A percentile compares a stretch with the other conserved stretches of the same genome.
Conservation (phyloP, 441 rosid genomes). For the Arabidopsis hybrid region DNA sequence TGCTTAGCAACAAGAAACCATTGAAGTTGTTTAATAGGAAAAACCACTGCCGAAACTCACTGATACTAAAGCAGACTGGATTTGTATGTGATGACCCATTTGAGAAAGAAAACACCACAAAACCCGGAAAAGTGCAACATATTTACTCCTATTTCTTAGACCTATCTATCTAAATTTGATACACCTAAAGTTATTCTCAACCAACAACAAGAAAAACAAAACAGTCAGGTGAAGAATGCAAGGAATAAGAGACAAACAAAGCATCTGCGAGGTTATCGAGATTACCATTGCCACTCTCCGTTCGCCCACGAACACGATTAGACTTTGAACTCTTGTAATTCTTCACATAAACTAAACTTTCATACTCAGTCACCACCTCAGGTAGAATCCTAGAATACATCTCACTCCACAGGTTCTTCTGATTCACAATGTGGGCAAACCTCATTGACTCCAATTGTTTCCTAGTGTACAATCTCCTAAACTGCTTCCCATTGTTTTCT, state of each 20-base stretch:
- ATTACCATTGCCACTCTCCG: conserved; percentile 48
- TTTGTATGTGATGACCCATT: conserved; percentile 10
- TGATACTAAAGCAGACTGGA: not conserved
- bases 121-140: not conserved
- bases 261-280: conserved; percentile 50
- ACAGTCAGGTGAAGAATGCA: not conserved
- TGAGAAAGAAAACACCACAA: conserved; percentile 14
- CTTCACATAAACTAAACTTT: conserved; percentile 53
- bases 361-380: conserved; percentile 58
- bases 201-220: conserved; percentile 3
- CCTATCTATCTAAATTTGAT: not conserved
- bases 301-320: conserved; percentile 36
- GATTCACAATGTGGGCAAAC: conserved; percentile 60
- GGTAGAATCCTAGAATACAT: conserved; percentile 57
- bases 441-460: conserved; percentile 73
- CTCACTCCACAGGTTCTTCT: conserved; percentile 64
- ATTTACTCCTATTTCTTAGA: not conserved
- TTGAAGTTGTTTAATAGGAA: conserved; percentile 5
- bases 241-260: conserved; percentile 6
- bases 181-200: conserved; percentile 16
- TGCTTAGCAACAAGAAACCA: not conserved
- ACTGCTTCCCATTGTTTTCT: conserved; percentile 32
- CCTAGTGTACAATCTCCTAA: conserved; percentile 56
- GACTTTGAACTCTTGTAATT: conserved; percentile 45
- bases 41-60: not conserved